Evolutionary conservation across 2,329 filamentous ascomycete species (phyloP), one percentile per base, ranked within the genome.

Genomic region (Seiridium unicorne): DNA sequence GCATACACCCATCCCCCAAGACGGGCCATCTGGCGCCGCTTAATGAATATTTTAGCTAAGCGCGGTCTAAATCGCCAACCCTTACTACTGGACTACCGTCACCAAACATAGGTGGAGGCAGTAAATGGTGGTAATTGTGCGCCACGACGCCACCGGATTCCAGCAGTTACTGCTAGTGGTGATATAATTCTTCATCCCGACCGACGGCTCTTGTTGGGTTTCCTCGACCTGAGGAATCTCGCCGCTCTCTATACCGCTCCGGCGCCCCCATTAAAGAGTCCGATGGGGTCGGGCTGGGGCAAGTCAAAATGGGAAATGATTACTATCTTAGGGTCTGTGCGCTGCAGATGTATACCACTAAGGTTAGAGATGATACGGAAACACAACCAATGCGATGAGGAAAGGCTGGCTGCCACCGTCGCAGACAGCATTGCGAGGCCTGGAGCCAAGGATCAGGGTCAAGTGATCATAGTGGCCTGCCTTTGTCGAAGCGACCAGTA

Each of bases 1-100:
- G 38, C 38, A 13, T 13, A 7, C 38, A 42, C 1, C 7, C 7
- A 7, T 42, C 13, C 13, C 38, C 38, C 38, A 42, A 42, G 32
- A 55, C 18, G 13, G 13, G 44, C n/a, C n/a, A 31, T 44, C 44
- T n/a, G 13, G 36, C n/a, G 53, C 10, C 51, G n/a, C 42, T n/a
- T 48, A 38, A n/a, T 53, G 2, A 53, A 36, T 57, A 57, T 57
- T 36, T 8, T 18, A 46, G 44, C 54, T 46, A 57, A 57, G 54
- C 54, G 54, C 54, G 54, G 54, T 42, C 26, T 47, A 26, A 44
- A 26, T 32, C 18, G 18, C 18, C 18, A 26, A 26, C 1, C 18
- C 18, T 26, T 26, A 26, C 18, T 26, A 26, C 18, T 26, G 18
- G 18, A 26, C 18, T 26, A 26, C 18, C 18, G 2, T 26, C 18